Evolutionary conservation across 805 yeast species (phyloP).

Genomic region (Saccharomyces kudriavzevii): DNA sequence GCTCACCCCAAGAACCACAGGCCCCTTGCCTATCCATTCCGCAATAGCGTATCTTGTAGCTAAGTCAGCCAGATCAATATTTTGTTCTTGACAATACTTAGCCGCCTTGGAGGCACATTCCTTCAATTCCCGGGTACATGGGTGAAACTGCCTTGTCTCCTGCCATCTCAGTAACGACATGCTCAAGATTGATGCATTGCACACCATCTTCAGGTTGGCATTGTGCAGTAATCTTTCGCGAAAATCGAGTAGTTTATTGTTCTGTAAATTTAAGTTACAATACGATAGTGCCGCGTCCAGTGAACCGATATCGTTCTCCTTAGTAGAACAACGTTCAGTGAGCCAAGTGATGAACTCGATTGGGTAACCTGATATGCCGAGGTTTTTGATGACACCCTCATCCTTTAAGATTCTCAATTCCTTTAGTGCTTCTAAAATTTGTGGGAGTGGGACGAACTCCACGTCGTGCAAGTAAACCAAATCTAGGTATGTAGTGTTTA

Average conservation of each 20-base stretch:
- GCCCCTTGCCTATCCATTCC: conserved; percentile 47
- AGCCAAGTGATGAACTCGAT: conserved; percentile 55
- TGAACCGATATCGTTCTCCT: conserved; percentile 42
- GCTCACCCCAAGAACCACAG: conserved; percentile 75
- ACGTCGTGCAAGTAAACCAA: conserved; percentile 82
- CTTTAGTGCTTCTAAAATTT: conserved; percentile 53
- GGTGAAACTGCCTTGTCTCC: conserved; percentile 70
- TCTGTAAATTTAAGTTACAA: conserved; percentile 77
- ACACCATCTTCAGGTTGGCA: conserved; percentile 49
- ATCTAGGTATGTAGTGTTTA: conserved; percentile 65
- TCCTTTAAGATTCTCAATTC: conserved; percentile 52
- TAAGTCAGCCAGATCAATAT: conserved; percentile 67
- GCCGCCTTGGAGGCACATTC: conserved; percentile 39
- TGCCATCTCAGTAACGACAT: conserved; percentile 76
- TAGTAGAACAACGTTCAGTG: conserved; percentile 33
- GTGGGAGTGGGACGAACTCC: conserved; percentile 59
- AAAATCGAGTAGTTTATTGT: conserved; percentile 43
- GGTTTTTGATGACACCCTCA: conserved; percentile 51
- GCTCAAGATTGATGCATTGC: conserved; percentile 78
- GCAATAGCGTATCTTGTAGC: conserved; percentile 70
- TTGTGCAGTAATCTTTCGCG: conserved; percentile 41
- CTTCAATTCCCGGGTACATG: conserved; percentile 55
- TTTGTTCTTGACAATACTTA: conserved; percentile 34
- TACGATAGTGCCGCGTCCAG: conserved; percentile 74
- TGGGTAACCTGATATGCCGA: conserved; percentile 87